Base-by-base conservation (phyloP, 306 rosid genomes). In the Rosa multiflora region DNA sequence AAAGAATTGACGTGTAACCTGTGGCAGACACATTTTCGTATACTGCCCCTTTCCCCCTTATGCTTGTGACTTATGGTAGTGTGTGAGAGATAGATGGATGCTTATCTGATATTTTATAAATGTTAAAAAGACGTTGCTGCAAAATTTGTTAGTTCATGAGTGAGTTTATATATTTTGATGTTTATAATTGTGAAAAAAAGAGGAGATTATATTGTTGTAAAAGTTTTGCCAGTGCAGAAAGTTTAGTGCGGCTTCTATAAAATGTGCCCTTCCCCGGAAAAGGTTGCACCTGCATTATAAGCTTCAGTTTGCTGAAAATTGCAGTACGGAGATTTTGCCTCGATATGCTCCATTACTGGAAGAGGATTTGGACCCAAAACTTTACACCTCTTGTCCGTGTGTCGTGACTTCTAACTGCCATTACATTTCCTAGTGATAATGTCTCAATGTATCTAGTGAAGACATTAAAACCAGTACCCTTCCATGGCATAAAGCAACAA, bases 1-100 rank as follows among this genome's bases (percentile, higher is more conserved):
- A 63, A 76, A 63, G 49, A 76, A 47, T 63, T 62, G 79, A 76
- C 48, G 79, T 76, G 79, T 76, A 76, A 63, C 79, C 61, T 47
- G 61, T 20, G 79, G 79, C 72, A 76, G 72, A 35, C 72, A 63
- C 79, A 47, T 76, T 76, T 76, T 63, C 21, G 32, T 10, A 47
- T 35, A 32, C 79, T 29, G 61, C 78, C 78, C 70, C 9, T 14
- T 32, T 26, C 37, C 12, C n/a, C 61, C 77, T 40, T 40, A 12
- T 26, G 70, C 70, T 43, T 58, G 78, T 40, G 77, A 37, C 78
- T 74, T 73, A n/a, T 59, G 43, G 8, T 15, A 42, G 44, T 23
- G 78, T 75, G 70, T 10, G 23, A 44, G 35, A 71, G 76, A 53
- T 14, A 29, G 73, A 72, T 56, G 49, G 32, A 66, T 76, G 52